Base-by-base conservation (phyloP, 306 rosid species). In the Quercus rubra region DNA sequence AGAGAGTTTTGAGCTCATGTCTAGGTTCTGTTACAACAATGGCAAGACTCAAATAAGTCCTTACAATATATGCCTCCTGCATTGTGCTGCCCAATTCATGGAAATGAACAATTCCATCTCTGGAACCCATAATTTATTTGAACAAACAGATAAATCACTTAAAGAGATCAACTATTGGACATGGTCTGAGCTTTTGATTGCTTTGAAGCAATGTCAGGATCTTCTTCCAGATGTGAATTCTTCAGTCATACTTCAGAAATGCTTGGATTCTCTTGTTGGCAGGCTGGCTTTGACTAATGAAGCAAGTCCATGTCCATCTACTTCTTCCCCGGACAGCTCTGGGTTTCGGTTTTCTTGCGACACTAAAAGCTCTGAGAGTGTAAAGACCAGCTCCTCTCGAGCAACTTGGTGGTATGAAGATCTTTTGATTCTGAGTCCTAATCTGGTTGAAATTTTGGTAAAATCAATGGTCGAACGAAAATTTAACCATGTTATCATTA, bases 341-440 rank as follows among this genome's bases (percentile, higher is more conserved):
- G 91, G 87, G 21, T 28, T 91, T 71, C 91, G 97, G 82, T 84
- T 90, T 74, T 95, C 99, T 3, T 91, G 90, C n/a, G 98, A 95
- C 80, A 87, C 96, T 3, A 90, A 92, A 82, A 93, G 99, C 80
- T 88, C 94, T 4, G 98, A 88, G 85, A 93, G 99, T 64, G 67
- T 87, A 25, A 93, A 91, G 83, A 85, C 95, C 17, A 83, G 43
- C 75, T 86, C 57, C 73, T 83, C 91, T 64, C 87, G 91, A 18
- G 75, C 91, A 58, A 78, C 89, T 0, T 90, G 98, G 99, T 94
- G 99, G 99, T 95, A 91, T 78, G 97, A 91, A 43, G 98, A 95
- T 86, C 93, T 95, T 31, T 31, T 90, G 17, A 72, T 89, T 75
- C 75, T 95, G 77, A 83, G 74, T 82, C 98, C 97, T 43, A 75